Evolutionary conservation across 2,329 filamentous ascomycete species (phyloP), one percentile per base, ranked within the genome.

Genomic region (Cadophora luteo-olivacea): DNA sequence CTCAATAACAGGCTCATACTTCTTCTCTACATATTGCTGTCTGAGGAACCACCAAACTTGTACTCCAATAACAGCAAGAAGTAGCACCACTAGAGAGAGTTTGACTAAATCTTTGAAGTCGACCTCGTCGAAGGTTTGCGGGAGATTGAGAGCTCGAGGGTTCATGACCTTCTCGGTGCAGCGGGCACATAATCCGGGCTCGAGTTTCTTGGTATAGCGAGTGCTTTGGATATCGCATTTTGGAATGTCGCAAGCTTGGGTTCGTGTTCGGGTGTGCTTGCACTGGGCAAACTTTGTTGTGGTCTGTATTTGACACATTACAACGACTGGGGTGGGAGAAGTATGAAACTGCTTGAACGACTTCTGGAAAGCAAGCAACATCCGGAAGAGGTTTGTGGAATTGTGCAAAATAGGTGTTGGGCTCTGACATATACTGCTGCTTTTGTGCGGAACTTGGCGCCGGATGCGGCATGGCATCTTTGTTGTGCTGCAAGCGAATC

Each of bases 401-500:
- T 2, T 32, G 19, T 33, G 29, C 1, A 55, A 16, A 19, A n/a
- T 55, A 19, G 12, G 1, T 29, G 33, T 32, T 33, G 12, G 32
- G 1, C 33, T 9, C 14, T 6, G 6, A 29, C 29, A 29, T 55
- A n/a, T 33, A 33, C 24, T 29, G 14, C 5, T 55, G 16, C 6
- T n/a, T 32, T 33, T 55, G 52, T 55, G n/a, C 4, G 24, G 16
- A 16, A 5, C 6, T 25, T 29, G 25, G 24, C 29, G 24, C 52
- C 29, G 25, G 12, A 55, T 55, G 52, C 52, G 29, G 52, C 4
- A 3, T 33, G 14, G 16, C 25, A 8, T 12, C 14, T 33, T 33
- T 55, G 51, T 55, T 33, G 5, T 55, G 29, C 25, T 55, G 25
- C 52, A 55, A 32, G 52, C 25, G 52, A 55, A 32, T 14, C 52